phyloP scores from a whole-genome alignment of 768 basidiomycete genomes.

The Infundibulicybe gibba region DNA sequence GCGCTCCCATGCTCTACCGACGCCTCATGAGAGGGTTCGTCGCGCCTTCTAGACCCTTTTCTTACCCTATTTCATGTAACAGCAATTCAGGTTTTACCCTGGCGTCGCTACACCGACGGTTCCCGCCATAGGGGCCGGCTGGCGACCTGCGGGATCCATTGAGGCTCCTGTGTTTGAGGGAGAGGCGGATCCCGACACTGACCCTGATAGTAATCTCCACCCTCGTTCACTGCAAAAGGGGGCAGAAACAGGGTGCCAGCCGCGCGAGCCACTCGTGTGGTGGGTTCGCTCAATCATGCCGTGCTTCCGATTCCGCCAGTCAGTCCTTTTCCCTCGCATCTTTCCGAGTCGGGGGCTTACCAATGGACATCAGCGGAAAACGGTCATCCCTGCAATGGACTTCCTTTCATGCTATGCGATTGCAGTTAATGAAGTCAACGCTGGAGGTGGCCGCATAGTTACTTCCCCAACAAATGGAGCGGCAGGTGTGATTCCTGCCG shows the following conservation, averaged over 20 bases:
- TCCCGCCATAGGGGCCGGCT: slow-evolving; percentile 27
- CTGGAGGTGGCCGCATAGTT: slow-evolving; percentile 89
- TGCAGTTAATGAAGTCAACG: slow-evolving; percentile 94
- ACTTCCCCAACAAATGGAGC: slow-evolving; percentile 95
- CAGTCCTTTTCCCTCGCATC: slow-evolving; percentile 20
- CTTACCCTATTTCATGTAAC: slow-evolving; percentile 1
- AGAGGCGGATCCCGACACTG: slow-evolving; percentile 10
- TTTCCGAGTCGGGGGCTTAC: slow-evolving; percentile 2
- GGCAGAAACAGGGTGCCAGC: slow-evolving; percentile 8
- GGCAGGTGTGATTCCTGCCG: slow-evolving; percentile 89
- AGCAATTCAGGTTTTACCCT: slow-evolving; percentile 39
- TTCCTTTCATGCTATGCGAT: slow-evolving; percentile 94
- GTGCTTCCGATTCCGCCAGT: slow-evolving; percentile 82
- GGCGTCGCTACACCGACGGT: slow-evolving; percentile 32
- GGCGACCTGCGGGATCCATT: slow-evolving; percentile 15
- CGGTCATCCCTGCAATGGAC: slow-evolving; percentile 90
- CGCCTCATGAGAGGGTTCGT: slow-evolving; percentile 85
- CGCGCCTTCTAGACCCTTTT: not conserved
- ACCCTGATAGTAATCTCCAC: slow-evolving; percentile 1
- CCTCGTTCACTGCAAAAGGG: too few relatives aligned
- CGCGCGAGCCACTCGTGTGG: slow-evolving; percentile 40
- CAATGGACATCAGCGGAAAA: slow-evolving; percentile 53
- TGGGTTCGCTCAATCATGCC: slow-evolving; percentile 78
- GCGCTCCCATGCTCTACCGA: slow-evolving; percentile 87
- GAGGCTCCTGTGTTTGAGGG: slow-evolving; percentile 13